These are phyloP conservation scores for Pseudomassariella vexata DNA, from an alignment of 2,329 filamentous ascomycete genomes.

Conservation along the genomic window DNA sequence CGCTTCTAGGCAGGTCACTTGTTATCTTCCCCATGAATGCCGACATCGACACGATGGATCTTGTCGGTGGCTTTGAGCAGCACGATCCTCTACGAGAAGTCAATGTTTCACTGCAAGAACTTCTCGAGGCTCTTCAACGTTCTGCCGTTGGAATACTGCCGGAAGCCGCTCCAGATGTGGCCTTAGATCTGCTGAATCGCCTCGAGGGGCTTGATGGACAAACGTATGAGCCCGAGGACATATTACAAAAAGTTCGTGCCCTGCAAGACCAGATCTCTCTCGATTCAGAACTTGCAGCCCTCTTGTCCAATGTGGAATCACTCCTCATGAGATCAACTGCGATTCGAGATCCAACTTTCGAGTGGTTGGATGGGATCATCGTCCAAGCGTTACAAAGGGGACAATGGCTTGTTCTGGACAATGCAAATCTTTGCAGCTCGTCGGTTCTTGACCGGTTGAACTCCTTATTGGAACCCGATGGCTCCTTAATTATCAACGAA, in stretches of 20 bases:
- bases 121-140: slow-evolving; percentile 35
- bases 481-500: slow-evolving; percentile 85
- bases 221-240: slow-evolving; percentile 27
- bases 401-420: slow-evolving; percentile 91
- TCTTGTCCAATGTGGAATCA: slow-evolving; percentile 41
- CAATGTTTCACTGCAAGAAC: slow-evolving; percentile 47
- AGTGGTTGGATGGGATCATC: slow-evolving; percentile 92
- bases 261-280: slow-evolving; percentile 36
- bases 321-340: slow-evolving; percentile 48
- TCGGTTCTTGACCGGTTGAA: slow-evolving; percentile 93
- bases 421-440: slow-evolving; percentile 93
- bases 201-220: slow-evolving; percentile 38
- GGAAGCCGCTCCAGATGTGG: slow-evolving; percentile 36
- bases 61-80: slow-evolving; percentile 95
- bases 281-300: slow-evolving; percentile 37
- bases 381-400: slow-evolving; percentile 81
- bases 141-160: slow-evolving; percentile 45
- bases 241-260: slow-evolving; percentile 31
- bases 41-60: slow-evolving; percentile 94
- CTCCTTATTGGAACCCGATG: slow-evolving; percentile 86
- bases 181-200: slow-evolving; percentile 43
- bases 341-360: slow-evolving; percentile 74
- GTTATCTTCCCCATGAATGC: slow-evolving; percentile 86
- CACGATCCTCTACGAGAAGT: slow-evolving; percentile 73
- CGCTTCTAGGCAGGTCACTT: slow-evolving; percentile 67